Evolutionary conservation across 495 filamentous ascomycete species (phyloP), one percentile per base, ranked within the genome.

Genomic region (Achaetomiella virescens): DNA sequence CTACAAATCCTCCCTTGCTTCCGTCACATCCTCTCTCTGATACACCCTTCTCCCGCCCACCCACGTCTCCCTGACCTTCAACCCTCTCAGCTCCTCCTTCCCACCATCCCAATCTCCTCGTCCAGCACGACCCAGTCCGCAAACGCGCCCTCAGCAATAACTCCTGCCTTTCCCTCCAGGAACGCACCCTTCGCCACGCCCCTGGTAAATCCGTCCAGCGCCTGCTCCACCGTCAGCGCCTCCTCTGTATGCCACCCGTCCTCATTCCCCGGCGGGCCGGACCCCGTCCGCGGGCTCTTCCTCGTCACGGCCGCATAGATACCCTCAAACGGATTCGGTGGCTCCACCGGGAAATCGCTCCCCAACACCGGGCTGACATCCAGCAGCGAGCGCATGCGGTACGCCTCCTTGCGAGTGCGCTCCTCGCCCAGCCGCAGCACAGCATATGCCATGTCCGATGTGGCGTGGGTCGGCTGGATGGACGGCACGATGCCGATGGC

Each of bases 401-500:
- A 87, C 2, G 81, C 83, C 25, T 77, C 73, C 31, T 69, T 55
- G 1, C 37, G 48, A 0, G 76, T 75, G 9, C 84, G 77, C 18
- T 73, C 61, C 14, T 55, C 54, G 0, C 83, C 84, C 0, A 87
- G 76, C 11, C 84, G 73, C 8, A 46, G 57, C 49, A 80, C 75
- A 18, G 80, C 84, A 54, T 85, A 85, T 5, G 72, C 63, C 75
- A 79, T 81, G 60, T 87, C 84, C 10, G 79, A 81, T 11, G 82
- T 85, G 31, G 84, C 84, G 55, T 87, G 83, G 1, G 84, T 85
- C 1, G 84, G 84, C 61, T 86, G 84, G 59, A 87, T 80, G n/a
- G 77, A 81, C 0, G 83, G 81, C 54, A 86, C 78, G 52, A 87
- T 81, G 12, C 81, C 81, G 15, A 82, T 56, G 12, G 66, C 66